phyloP scores from a whole-genome alignment of 2,329 filamentous ascomycete genomes.

The Cladophialophora yegresii region DNA sequence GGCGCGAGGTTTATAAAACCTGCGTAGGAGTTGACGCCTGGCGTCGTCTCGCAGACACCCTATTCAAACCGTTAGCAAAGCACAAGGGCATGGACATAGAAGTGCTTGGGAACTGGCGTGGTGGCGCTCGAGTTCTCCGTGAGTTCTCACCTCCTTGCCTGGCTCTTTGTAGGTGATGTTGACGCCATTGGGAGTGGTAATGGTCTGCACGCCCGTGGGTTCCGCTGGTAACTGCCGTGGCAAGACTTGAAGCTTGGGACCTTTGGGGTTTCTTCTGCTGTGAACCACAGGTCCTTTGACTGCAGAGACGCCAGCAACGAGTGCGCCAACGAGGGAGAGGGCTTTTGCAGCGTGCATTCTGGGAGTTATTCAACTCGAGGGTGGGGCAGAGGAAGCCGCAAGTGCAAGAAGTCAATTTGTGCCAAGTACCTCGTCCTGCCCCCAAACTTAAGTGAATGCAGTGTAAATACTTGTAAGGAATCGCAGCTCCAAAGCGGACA shows the following conservation, averaged over 20 bases:
- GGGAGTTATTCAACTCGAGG: background rate
- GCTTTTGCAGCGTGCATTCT: conserved; percentile 17
- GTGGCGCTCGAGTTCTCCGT: background rate
- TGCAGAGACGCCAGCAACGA: conserved; percentile 20
- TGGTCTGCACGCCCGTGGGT: conserved; percentile 44
- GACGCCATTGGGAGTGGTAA: conserved; percentile 48
- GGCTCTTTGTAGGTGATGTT: conserved; percentile 62
- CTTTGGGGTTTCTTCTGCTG: conserved; percentile 22
- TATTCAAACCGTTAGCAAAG: background rate
- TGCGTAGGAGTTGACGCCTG: conserved; percentile 58
- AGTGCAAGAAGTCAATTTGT: background rate
- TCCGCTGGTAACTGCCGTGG: conserved; percentile 43
- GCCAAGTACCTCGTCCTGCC: background rate
- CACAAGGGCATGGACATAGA: background rate
- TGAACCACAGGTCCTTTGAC: conserved; percentile 29
- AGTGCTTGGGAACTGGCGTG: background rate
- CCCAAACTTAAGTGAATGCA: background rate
- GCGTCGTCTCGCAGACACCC: conserved; percentile 57
- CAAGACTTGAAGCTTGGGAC: conserved; percentile 30
- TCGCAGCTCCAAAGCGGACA: conserved; percentile 2
- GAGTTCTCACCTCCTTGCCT: conserved; percentile 44
- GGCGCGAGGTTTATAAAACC: conserved; percentile 58
- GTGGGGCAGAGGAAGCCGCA: background rate
- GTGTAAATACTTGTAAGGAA: conserved; percentile 4
- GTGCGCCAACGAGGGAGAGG: conserved; percentile 12